Base-by-base conservation (phyloP, 2,329 filamentous ascomycete genomes). In the Dryadomyces quercivorus region DNA sequence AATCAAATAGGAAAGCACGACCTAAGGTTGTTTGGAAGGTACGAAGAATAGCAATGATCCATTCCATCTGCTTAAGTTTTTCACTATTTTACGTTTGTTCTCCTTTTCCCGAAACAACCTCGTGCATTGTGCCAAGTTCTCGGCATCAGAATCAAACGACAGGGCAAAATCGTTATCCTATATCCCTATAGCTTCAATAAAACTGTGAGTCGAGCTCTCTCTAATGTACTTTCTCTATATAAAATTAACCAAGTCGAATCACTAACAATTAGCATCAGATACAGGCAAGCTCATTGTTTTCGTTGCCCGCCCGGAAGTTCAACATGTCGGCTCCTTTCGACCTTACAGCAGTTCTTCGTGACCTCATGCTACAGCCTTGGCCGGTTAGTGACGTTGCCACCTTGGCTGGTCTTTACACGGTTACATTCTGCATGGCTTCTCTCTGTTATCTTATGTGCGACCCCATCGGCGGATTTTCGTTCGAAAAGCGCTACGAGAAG, bases 381-480 rank as follows among this genome's bases (percentile, higher is more conserved):
- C 50, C 50, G 9, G 50, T 52, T 12, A 34, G 40, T 16, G 42
- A 52, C 45, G 42, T 45, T 16, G 50, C 50, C 16, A 52, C 50
- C 3, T 22, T 52, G 9, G 50, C 18, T 21, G 50, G 50, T 13
- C 50, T 52, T 20, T 52, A 36, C 42, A 21, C n/a, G 13, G 16
- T 52, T 12, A 45, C n/a, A 3, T 52, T 52, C 38, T 52, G 8
- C 10, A 52, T 52, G 50, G 50, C 18, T 1, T 45, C 50, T 7
- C 3, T 45, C 26, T 52, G 50, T 26, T 52, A 34, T 22, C 18
- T 45, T 18, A 34, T 52, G 40, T 52, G 50, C 20, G 50, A 52
- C 31, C 50, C 50, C 31, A 52, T 52, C 42, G 26, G 42, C 10
- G 40, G 40, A 20, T 18, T 12, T 20, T 44, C 38, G 12, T 18